Evolutionary conservation across 352 stramenopile species (phyloP), one percentile per base, ranked within the genome.

Genomic region (Proteromonas lacertae): DNA sequence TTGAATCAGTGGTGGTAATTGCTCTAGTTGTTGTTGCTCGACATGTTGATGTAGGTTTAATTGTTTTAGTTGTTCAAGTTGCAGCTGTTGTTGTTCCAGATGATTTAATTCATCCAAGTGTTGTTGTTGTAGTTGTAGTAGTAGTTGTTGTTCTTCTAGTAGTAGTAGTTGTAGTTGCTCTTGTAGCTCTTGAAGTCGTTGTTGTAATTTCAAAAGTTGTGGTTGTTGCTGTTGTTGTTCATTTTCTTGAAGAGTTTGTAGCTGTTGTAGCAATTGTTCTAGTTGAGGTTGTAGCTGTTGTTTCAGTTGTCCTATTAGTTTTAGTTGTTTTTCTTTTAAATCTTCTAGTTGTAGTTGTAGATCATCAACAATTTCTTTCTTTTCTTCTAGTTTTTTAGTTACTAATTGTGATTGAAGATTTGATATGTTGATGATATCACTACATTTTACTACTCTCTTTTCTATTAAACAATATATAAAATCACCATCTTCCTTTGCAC

Each of bases 21-120:
- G 16, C 38, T 41, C 10, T 38, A 19, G 14, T 41, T 32, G 36
- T 17, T 20, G 36, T 30, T 21, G 36, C 21, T 38, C 6, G 22
- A 38, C 8, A 32, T 41, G 14, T 30, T 30, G 16, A 31, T 25
- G 14, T 25, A 10, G 16, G 29, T 29, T 32, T 41, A 38, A 16
- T 41, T 32, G 36, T 31, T 24, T 8, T 29, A 41, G 19, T 38
- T 29, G 19, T 19, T 12, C 17, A 21, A 29, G 6, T n/a, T 20
- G 4, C 29, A 29, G 21, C 29, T 29, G 21, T 29, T n/a, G 5
- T 12, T 32, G 14, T 29, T 20, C 21, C 38, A 29, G n/a, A 25
- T 38, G 21, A 12, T 30, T 13, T 38, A 10, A 1, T 29, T 18
- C 21, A 21, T 14, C 9, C 29, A 31, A 13, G 14, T 10, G 17